Conservation (phyloP, 176 grass and related monocot species). For the Canna indica region DNA sequence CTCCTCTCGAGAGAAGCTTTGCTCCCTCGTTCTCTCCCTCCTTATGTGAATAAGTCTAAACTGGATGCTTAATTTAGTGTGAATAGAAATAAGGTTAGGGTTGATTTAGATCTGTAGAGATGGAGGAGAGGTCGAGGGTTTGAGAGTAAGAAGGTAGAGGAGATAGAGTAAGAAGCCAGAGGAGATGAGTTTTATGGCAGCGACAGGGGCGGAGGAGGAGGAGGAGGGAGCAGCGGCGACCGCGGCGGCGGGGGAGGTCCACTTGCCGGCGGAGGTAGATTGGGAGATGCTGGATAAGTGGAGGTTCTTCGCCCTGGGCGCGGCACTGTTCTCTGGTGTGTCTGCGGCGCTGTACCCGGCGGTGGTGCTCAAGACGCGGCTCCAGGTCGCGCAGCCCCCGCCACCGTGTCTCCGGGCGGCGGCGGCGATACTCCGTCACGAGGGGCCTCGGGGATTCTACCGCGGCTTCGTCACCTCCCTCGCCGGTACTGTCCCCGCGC, state of each 20-base stretch:
- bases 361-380: slow-evolving; percentile 83
- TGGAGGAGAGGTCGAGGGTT: slow-evolving; percentile 1
- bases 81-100: slow-evolving; percentile 2
- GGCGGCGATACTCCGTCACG: slow-evolving; percentile 51
- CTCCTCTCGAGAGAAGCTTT: neutral
- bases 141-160: slow-evolving; percentile 3
- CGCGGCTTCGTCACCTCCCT: slow-evolving; percentile 83
- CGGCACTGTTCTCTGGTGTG: slow-evolving; percentile 84
- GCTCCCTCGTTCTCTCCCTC: neutral
- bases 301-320: slow-evolving; percentile 82
- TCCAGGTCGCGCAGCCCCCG: slow-evolving; percentile 61
- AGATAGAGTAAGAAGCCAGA: slow-evolving; percentile 22
- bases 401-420: slow-evolving; percentile 25
- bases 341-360: slow-evolving; percentile 87
- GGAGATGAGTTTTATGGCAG: slow-evolving; percentile 61
- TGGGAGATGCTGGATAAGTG: slow-evolving; percentile 99
- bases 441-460: slow-evolving; percentile 75
- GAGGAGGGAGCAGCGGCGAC: slow-evolving; percentile 27
- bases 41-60: neutral
- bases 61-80: neutral
- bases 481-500: slow-evolving; percentile 75
- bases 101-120: neutral
- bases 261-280: slow-evolving; percentile 77
- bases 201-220: slow-evolving; percentile 41
- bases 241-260: slow-evolving; percentile 17